Evolutionary conservation across 164 flowering plant genomes (phyloP), one percentile per base, ranked within the genome.

Genomic region (Saururus chinensis): DNA sequence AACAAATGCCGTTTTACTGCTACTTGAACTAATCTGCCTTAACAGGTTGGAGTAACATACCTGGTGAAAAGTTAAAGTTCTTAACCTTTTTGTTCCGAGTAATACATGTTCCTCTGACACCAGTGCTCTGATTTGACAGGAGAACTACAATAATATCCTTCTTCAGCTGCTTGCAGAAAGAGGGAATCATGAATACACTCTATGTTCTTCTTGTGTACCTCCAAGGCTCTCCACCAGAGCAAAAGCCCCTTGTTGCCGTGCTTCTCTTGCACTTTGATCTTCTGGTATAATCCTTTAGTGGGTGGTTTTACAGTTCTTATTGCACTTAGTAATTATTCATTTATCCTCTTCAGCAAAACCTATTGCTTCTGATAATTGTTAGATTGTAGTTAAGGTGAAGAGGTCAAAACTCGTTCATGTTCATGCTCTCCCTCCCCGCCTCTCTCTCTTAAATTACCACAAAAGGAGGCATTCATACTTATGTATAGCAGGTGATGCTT

Each of bases 211-310:
- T 76, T 54, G 67, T 71, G 19, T 71, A 77, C 71, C 89, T 85
- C 49, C 84, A 77, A 42, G 76, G 67, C 62, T 81, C 77, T 49
- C 75, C 72, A 57, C 63, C 68, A 56, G 80, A 78, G n/a, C 71
- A 77, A 66, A 82, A 58, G 56, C 82, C 86, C 41, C 54, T 76
- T 59, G 75, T 81, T 69, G 82, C 89, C 56, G 79, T 77, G 53
- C 84, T 84, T 54, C 66, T 88, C 52, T 59, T 88, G 55, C 81
- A 82, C 64, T 70, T 84, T 17, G 78, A 81, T 71, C 81, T 84
- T 64, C 70, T 82, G 82, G 95, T 85, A 82, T 45, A 73, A 42
- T 30, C 24, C 59, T 64, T 63, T 24, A 41, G 2, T 5, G 57
- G 17, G 59, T 56, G 11, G 19, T 12, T 23, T 56, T n/a, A 53